Evolutionary conservation across 805 yeast species (phyloP).

Genomic region (Yarrowia osloensis): DNA sequence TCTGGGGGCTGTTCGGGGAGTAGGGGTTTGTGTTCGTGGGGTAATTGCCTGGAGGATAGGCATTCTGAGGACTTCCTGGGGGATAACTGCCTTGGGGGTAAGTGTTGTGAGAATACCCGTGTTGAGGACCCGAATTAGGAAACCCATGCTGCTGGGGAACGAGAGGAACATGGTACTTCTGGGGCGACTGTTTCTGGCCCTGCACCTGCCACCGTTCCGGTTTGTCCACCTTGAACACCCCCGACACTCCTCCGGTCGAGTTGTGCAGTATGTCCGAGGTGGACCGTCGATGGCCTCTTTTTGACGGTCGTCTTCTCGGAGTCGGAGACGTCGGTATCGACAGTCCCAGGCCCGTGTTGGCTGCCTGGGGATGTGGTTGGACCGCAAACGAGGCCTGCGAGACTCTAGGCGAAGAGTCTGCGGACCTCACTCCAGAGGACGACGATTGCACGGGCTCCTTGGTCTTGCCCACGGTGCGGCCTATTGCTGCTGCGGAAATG

Average conservation of each 20-base stretch:
- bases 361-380: background rate
- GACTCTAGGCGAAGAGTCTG: slow-evolving; percentile 4
- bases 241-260: slow-evolving; percentile 4
- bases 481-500: background rate
- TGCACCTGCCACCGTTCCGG: background rate
- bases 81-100: no score
- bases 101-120: background rate
- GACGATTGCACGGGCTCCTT: background rate
- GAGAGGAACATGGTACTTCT: background rate
- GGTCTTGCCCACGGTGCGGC: background rate
- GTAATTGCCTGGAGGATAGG: background rate
- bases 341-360: background rate
- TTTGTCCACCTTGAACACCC: slow-evolving; percentile 16
- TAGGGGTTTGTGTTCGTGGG: no score
- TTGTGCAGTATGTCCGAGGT: slow-evolving; percentile 22
- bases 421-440: background rate
- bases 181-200: background rate
- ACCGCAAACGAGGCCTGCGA: background rate
- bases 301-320: background rate
- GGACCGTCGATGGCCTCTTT: background rate
- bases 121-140: no score
- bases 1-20: no score
- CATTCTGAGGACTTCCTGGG: no score
- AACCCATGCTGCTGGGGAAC: background rate
- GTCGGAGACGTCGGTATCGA: slow-evolving; percentile 8